phyloP scores from a whole-genome alignment of 352 stramenopile species.

The Vaucheria bursata region DNA sequence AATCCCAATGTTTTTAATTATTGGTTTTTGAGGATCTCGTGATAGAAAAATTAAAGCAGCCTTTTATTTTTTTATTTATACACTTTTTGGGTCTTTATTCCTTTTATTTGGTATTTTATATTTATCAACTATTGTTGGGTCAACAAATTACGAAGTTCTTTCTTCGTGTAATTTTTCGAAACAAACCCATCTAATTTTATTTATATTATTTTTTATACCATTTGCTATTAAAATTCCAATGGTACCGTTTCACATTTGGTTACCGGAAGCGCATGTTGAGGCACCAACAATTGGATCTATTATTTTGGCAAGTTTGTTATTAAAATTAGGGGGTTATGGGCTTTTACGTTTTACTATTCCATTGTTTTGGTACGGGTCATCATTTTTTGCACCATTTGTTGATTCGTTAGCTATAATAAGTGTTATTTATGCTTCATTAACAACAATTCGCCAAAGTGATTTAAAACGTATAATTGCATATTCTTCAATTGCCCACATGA shows the following conservation, averaged over 20 bases:
- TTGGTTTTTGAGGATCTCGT: constrained; percentile 53
- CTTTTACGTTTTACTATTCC: constrained; percentile 52
- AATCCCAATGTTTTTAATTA: constrained; percentile 55
- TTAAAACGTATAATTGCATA: constrained; percentile 55
- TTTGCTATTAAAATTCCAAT: constrained; percentile 48
- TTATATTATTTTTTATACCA: constrained; percentile 51
- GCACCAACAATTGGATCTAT: constrained; percentile 51
- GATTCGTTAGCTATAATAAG: constrained; percentile 4
- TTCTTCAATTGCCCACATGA: constrained; percentile 53
- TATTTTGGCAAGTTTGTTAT: constrained; percentile 52
- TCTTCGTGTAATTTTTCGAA: constrained; percentile 23
- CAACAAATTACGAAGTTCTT: constrained; percentile 36
- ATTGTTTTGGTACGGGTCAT: constrained; percentile 48
- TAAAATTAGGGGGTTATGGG: constrained; percentile 54
- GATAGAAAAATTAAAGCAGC: constrained; percentile 52
- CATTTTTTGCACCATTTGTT: constrained; percentile 41
- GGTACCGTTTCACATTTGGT: constrained; percentile 49
- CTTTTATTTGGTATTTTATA: constrained; percentile 53
- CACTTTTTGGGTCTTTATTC: constrained; percentile 51
- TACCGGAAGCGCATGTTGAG: constrained; percentile 54
- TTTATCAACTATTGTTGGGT: constrained; percentile 49
- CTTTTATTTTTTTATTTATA: constrained; percentile 56
- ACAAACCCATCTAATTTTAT: constrained; percentile 51
- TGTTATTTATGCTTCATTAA: constrained; percentile 51
- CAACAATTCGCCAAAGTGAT: constrained; percentile 52